phyloP scores from a whole-genome alignment of 495 filamentous ascomycete species.

The Penicillium fimorum region DNA sequence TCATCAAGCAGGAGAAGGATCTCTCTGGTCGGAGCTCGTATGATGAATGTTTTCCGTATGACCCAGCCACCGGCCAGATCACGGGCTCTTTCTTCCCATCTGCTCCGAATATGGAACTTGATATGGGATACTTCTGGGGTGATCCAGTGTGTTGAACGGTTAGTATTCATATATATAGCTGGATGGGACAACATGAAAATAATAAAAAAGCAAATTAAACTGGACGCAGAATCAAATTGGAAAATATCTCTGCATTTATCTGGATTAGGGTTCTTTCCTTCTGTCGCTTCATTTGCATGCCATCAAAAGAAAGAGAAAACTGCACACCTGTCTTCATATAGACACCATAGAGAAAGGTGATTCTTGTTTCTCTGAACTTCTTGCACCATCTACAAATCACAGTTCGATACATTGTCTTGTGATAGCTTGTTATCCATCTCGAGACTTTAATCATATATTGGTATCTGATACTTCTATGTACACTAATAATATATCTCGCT shows the following conservation, averaged over 20 bases:
- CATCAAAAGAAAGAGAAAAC: conserved; percentile 9
- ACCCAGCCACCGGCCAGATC: conserved; percentile 41
- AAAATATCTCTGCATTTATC: conserved; percentile 3
- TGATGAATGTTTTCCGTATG: conserved; percentile 42
- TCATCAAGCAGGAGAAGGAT: conserved; percentile 26
- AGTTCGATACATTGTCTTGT: neutral
- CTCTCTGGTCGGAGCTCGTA: conserved; percentile 20
- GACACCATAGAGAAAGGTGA: conserved; percentile 9
- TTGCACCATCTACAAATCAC: neutral
- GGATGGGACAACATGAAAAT: neutral
- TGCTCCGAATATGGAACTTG: conserved; percentile 33
- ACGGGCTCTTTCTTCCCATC: conserved; percentile 43
- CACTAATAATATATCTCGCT: neutral
- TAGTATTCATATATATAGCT: neutral
- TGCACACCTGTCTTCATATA: conserved; percentile 3
- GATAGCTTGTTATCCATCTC: neutral
- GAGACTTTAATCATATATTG: neutral
- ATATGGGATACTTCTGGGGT: conserved; percentile 36
- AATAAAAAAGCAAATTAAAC: neutral
- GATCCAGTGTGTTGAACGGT: conserved; percentile 30
- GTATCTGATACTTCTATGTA: neutral
- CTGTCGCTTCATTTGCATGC: conserved; percentile 11
- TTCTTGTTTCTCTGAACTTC: conserved; percentile 4
- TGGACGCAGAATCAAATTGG: conserved; percentile 7
- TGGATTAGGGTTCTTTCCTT: conserved; percentile 7